phyloP scores from a whole-genome alignment of 176 grass and related monocot genomes.

The Carex scoparia region DNA sequence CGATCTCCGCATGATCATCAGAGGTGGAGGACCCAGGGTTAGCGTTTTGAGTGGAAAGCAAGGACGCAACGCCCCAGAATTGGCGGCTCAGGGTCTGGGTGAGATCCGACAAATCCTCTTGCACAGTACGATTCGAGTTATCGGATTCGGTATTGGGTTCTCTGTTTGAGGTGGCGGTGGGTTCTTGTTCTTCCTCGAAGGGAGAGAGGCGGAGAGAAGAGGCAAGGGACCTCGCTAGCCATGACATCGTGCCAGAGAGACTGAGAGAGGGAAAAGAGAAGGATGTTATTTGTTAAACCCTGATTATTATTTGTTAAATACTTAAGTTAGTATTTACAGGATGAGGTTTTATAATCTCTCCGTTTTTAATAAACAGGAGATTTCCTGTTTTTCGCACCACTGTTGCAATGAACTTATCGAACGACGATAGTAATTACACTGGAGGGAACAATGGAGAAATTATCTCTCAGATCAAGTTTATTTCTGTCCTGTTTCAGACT shows the following conservation, averaged over 20 bases:
- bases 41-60: slow-evolving; percentile 45
- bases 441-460: too few species aligned
- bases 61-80: slow-evolving; percentile 67
- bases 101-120: slow-evolving; percentile 69
- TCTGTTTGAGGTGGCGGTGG: slow-evolving; percentile 14
- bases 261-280: not conserved
- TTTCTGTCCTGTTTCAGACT: too few species aligned
- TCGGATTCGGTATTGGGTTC: slow-evolving; percentile 6
- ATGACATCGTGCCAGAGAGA: slow-evolving; percentile 41
- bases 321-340: not conserved
- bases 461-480: too few species aligned
- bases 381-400: not conserved
- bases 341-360: not conserved
- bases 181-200: slow-evolving; percentile 12
- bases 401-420: too few species aligned
- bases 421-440: too few species aligned
- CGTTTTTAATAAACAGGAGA: not conserved
- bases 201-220: slow-evolving; percentile 51
- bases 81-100: slow-evolving; percentile 60
- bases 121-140: slow-evolving; percentile 44
- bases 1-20: not conserved
- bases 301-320: not conserved
- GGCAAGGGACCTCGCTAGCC: slow-evolving; percentile 52
- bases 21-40: not conserved
- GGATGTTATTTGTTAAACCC: not conserved